Evolutionary conservation across 768 basidiomycete species (phyloP), one percentile per base, ranked within the genome.

Genomic region (Suillus placidus): DNA sequence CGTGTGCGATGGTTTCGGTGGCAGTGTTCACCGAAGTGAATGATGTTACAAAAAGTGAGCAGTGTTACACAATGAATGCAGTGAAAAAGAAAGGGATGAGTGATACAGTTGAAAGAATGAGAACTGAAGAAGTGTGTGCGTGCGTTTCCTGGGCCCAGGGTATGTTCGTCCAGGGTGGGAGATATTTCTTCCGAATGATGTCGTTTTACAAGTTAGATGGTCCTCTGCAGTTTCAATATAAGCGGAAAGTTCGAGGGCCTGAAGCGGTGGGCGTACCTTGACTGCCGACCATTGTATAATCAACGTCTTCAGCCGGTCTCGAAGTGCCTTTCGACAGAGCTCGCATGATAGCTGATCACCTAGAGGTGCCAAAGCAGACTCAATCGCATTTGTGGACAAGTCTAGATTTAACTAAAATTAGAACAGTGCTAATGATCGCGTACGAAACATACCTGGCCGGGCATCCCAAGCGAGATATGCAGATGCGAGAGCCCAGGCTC

Each of bases 391-490:
- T 42, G 87, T 88, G 23, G 91, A 90, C n/a, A 93, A 72, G 74
- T 93, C 92, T 93, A 69, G 18, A 49, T 51, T 62, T 49, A 12
- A 20, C 32, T 23, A n/a, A 60, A 12, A 16, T 42, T 56, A 71
- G 32, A 71, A 51, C 30, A 8, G 30, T 13, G 14, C 13, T 64
- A 42, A 64, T n/a, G 54, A 32, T 49, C 34, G 45, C 10, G 45
- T 20, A 56, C 57, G 13, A 23, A 4, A 61, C 83, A 66, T 71
- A 92, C 91, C 92, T 69, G 91, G 90, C 64, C 90, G 81, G 42
- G 90, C 89, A 76, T 93, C 92, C 92, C 92, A 93, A 12, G 90
- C 90, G 8, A 94, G 84, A 77, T 93, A 93, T 13, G 92, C 92
- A 2, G 89, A 87, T 30, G 92, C 92, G 38, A 94, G 78, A 16